phyloP scores from a whole-genome alignment of 345 rosid genomes.

The Aquilaria sinensis region DNA sequence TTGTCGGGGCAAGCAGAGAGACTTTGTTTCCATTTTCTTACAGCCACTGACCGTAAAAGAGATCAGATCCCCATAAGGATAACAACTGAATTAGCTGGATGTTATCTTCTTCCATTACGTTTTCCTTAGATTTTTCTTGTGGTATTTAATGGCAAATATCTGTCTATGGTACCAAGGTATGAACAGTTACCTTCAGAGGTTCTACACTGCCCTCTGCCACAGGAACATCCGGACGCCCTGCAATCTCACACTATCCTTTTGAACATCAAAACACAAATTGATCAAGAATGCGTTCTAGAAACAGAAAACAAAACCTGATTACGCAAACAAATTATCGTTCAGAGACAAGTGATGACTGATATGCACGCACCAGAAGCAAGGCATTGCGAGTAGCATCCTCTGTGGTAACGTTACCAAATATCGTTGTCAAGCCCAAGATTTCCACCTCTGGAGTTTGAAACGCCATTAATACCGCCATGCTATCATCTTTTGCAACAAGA shows the following conservation, averaged over 20 bases:
- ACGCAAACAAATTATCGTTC: not conserved
- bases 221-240: conserved; percentile 72
- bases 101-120: too few relatives aligned
- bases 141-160: too few relatives aligned
- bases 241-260: conserved; percentile 96
- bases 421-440: conserved; percentile 76
- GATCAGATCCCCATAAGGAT: too few relatives aligned
- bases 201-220: conserved; percentile 81
- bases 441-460: conserved; percentile 75
- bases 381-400: conserved; percentile 83
- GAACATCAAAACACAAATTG: conserved; percentile 36
- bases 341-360: not conserved
- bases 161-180: not conserved
- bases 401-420: conserved; percentile 77
- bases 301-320: not conserved
- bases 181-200: conserved; percentile 69
- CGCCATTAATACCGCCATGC: conserved; percentile 95
- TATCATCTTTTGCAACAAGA: conserved; percentile 51
- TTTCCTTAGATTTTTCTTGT: too few relatives aligned
- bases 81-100: too few relatives aligned
- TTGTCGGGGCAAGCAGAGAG: too few relatives aligned
- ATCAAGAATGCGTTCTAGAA: conserved; percentile 40
- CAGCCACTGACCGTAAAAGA: too few relatives aligned
- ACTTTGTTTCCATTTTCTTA: too few relatives aligned
- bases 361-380: conserved; percentile 61